These are phyloP conservation scores for Microsporum canis DNA, from an alignment of 2,329 filamentous ascomycete genomes.

Conservation along the genomic window DNA sequence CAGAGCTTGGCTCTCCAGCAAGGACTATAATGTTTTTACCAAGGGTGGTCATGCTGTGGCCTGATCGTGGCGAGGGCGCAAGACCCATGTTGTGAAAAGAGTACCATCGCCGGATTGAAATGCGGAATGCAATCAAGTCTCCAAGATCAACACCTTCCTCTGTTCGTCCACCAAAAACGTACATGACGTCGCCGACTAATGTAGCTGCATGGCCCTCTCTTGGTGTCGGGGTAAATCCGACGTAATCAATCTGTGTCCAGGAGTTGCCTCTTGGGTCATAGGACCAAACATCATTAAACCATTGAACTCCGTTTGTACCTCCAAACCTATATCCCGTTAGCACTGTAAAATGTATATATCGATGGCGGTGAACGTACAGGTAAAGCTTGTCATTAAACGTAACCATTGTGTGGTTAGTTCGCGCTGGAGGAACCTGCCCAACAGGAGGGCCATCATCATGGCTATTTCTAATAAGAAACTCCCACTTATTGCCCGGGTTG, in stretches of 20 bases:
- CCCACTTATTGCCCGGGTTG: slow-evolving; percentile 84
- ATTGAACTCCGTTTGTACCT: slow-evolving; percentile 86
- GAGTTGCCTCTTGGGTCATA: slow-evolving; percentile 74
- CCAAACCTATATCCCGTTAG: slow-evolving; percentile 58
- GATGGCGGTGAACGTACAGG: slow-evolving; percentile 47
- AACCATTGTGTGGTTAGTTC: slow-evolving; percentile 89
- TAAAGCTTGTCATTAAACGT: slow-evolving; percentile 91
- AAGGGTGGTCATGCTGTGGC: slow-evolving; percentile 94
- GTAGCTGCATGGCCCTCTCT: slow-evolving; percentile 91
- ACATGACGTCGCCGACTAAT: slow-evolving; percentile 96
- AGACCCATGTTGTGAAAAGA: slow-evolving; percentile 99
- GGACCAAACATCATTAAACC: slow-evolving; percentile 99
- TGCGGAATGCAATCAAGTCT: slow-evolving; percentile 77
- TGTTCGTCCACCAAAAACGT: slow-evolving; percentile 91
- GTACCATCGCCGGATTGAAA: slow-evolving; percentile 84
- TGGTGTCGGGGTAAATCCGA: slow-evolving; percentile 89
- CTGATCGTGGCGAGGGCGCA: slow-evolving; percentile 82
- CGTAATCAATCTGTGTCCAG: slow-evolving; percentile 87
- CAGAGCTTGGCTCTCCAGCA: slow-evolving; percentile 86
- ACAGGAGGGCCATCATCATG: slow-evolving; percentile 46
- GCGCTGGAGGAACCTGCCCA: slow-evolving; percentile 65
- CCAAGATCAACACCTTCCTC: slow-evolving; percentile 87
- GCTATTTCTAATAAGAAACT: slow-evolving; percentile 70
- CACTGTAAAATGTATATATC: slow-evolving; percentile 8
- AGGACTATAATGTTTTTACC: slow-evolving; percentile 87